These are phyloP conservation scores for Geranium brycei DNA, from an alignment of 345 rosid genomes.

Conservation along the genomic window DNA sequence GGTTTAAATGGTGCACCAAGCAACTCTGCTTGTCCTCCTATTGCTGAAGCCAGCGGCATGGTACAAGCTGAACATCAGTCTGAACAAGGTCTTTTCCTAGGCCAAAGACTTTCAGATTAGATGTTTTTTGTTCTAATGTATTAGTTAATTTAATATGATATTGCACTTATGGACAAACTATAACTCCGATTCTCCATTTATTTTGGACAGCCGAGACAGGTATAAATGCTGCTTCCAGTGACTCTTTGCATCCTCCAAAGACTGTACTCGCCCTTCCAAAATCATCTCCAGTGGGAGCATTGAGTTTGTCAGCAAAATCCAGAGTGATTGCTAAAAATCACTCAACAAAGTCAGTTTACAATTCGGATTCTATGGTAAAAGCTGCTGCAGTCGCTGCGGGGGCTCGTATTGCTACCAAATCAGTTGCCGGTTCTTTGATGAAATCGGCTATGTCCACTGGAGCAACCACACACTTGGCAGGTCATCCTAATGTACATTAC, in stretches of 20 bases:
- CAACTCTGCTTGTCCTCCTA: background rate
- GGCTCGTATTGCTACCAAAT: slow-evolving; percentile 48
- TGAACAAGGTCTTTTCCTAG: slow-evolving; percentile 12
- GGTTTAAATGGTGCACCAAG: background rate
- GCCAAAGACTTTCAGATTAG: too few relatives aligned
- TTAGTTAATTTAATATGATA: too few relatives aligned
- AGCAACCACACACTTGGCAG: slow-evolving; percentile 23
- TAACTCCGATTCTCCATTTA: too few relatives aligned
- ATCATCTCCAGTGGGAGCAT: slow-evolving; percentile 10
- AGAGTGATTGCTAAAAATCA: slow-evolving; percentile 28
- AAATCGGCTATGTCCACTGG: slow-evolving; percentile 25
- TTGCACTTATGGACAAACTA: background rate
- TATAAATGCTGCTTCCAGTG: background rate
- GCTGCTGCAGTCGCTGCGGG: slow-evolving; percentile 81
- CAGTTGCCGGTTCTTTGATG: slow-evolving; percentile 34
- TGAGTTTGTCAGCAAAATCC: slow-evolving; percentile 27
- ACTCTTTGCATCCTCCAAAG: background rate
- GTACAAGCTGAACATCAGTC: slow-evolving; percentile 3
- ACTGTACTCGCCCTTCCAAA: slow-evolving; percentile 8
- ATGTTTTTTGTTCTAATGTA: too few relatives aligned
- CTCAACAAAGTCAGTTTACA: slow-evolving; percentile 23
- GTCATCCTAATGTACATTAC: slow-evolving; percentile 21
- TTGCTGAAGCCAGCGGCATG: background rate
- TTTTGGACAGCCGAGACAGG: background rate
- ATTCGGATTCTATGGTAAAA: slow-evolving; percentile 40